These are phyloP conservation scores for Apiospora koreana DNA, from an alignment of 2,329 filamentous ascomycete species.

Conservation along the genomic window DNA sequence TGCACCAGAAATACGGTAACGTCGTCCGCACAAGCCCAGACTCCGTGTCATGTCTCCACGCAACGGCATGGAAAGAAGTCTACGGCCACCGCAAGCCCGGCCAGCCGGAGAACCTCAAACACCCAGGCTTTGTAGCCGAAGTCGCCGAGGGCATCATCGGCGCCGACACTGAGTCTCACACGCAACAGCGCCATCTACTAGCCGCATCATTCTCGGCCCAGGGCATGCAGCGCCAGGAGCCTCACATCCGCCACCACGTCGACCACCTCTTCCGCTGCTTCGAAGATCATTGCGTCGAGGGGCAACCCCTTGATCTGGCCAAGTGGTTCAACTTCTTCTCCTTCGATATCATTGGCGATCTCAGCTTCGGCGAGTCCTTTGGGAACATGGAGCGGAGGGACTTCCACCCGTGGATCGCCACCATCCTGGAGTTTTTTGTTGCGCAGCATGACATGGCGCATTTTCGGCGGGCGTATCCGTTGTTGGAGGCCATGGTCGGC, in stretches of 20 bases:
- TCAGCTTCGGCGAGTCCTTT: constrained; percentile 2
- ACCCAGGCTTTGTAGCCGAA: constrained; percentile 4
- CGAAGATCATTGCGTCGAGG: not conserved
- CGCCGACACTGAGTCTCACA: constrained; percentile 3
- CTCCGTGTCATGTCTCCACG: constrained; percentile 5
- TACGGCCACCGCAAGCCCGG: constrained; percentile 6
- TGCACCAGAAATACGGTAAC: constrained; percentile 6
- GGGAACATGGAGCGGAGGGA: not conserved
- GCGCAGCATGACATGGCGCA: constrained; percentile 6
- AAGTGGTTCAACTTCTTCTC: constrained; percentile 6
- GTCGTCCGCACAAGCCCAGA: constrained; percentile 7
- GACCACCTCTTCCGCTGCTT: constrained; percentile 1
- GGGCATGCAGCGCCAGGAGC: constrained; percentile 9
- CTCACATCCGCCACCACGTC: constrained; percentile 5
- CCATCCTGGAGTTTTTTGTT: not conserved
- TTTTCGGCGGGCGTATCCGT: constrained; percentile 7
- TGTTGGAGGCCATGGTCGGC: not conserved
- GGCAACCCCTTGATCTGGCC: not conserved
- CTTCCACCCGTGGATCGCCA: constrained; percentile 7
- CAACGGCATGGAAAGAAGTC: not conserved
- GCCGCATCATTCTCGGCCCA: constrained; percentile 8
- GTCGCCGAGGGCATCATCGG: not conserved
- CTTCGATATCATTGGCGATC: constrained; percentile 6
- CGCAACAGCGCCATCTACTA: not conserved
- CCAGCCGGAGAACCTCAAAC: constrained; percentile 1